Conservation (phyloP, 805 yeast genomes). For the Kodamaea laetipori region DNA sequence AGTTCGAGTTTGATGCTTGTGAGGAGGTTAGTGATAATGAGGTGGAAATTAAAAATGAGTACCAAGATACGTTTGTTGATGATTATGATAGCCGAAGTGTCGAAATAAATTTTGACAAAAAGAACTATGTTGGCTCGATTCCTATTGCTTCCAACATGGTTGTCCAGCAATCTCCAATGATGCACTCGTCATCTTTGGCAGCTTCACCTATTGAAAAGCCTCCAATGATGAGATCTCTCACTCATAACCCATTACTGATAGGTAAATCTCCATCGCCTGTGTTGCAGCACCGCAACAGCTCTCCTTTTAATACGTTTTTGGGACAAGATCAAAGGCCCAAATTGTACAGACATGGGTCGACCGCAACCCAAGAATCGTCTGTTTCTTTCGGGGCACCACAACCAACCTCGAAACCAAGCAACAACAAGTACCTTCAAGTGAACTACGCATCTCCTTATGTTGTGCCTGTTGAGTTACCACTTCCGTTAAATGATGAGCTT, state of each 20-base stretch:
- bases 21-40: constrained; percentile 15
- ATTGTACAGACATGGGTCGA: constrained; percentile 36
- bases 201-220: constrained; percentile 25
- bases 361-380: constrained; percentile 37
- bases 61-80: constrained; percentile 4
- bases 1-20: constrained; percentile 40
- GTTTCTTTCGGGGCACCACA: constrained; percentile 18
- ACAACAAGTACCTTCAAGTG: constrained; percentile 10
- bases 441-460: constrained; percentile 37
- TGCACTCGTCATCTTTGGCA: constrained; percentile 14
- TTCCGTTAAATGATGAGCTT: constrained; percentile 43
- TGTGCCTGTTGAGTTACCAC: constrained; percentile 45
- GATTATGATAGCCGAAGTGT: constrained; percentile 6
- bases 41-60: constrained; percentile 1
- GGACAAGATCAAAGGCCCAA: constrained; percentile 25
- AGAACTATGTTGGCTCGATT: constrained; percentile 17
- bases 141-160: constrained; percentile 19
- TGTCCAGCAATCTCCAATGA: constrained; percentile 1
- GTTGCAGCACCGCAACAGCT: constrained; percentile 20
- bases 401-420: constrained; percentile 10
- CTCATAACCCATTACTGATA: constrained; percentile 20
- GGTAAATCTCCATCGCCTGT: constrained; percentile 26
- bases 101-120: constrained; percentile 3
- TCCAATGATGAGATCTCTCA: constrained; percentile 20
- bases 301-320: constrained; percentile 11